These are phyloP conservation scores for Phoma sp. DNA, from an alignment of 2,329 filamentous ascomycete genomes.

Conservation along the genomic window DNA sequence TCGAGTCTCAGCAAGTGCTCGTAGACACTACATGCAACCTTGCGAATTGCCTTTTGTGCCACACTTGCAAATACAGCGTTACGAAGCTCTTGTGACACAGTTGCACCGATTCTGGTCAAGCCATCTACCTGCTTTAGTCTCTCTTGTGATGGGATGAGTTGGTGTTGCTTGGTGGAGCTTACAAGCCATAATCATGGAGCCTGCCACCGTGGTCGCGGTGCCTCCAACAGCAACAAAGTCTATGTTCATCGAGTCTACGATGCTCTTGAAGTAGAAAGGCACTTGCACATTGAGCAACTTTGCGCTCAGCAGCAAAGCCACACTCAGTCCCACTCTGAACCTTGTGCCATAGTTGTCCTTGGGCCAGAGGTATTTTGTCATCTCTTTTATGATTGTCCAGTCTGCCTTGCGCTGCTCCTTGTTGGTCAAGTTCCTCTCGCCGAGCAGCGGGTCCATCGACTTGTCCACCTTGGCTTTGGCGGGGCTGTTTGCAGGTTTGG, in stretches of 20 bases:
- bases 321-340: slow-evolving; percentile 82
- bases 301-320: slow-evolving; percentile 82
- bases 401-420: slow-evolving; percentile 95
- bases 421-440: slow-evolving; percentile 69
- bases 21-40: slow-evolving; percentile 91
- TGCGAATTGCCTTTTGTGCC: slow-evolving; percentile 93
- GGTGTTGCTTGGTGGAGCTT: slow-evolving; percentile 42
- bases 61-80: slow-evolving; percentile 98
- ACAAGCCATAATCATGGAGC: slow-evolving; percentile 90
- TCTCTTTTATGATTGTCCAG: slow-evolving; percentile 98
- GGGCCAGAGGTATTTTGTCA: slow-evolving; percentile 95
- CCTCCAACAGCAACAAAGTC: slow-evolving; percentile 87
- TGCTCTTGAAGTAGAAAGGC: slow-evolving; percentile 98
- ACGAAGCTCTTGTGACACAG: slow-evolving; percentile 88
- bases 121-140: slow-evolving; percentile 64
- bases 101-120: slow-evolving; percentile 83
- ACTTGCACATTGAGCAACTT: slow-evolving; percentile 97
- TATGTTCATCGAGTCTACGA: slow-evolving; percentile 97
- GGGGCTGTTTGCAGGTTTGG: slow-evolving; percentile 28
- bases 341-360: slow-evolving; percentile 85
- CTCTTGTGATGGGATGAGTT: slow-evolving; percentile 7
- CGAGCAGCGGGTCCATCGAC: slow-evolving; percentile 57
- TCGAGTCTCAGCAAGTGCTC: slow-evolving; percentile 87
- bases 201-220: slow-evolving; percentile 85
- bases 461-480: slow-evolving; percentile 33